Base-by-base conservation (phyloP, 495 filamentous ascomycete genomes). In the Podospora fimiseda region DNA sequence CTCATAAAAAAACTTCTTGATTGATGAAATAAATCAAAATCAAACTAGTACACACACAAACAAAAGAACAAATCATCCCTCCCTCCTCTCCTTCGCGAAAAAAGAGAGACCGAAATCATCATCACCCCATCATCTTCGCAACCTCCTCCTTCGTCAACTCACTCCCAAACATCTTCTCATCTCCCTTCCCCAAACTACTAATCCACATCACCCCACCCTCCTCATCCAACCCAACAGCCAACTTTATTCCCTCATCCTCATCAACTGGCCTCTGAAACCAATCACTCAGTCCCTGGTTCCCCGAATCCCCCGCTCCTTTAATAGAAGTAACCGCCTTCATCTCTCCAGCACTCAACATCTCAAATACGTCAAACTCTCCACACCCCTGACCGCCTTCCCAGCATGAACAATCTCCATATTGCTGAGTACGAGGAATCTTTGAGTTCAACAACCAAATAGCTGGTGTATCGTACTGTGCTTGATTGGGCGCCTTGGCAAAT, bases 361-460 rank as follows among this genome's bases (percentile, higher is more conserved):
- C 87, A 52, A 85, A 80, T 11, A 88, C 65, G 62, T 89, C 86
- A 43, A 85, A 76, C 70, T 89, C 85, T 53, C 85, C 86, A 61
- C 87, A 89, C 43, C 65, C 68, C 18, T 75, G 68, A 11, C 27
- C 27, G 27, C 27, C 27, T 2, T 66, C 62, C 84, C 84, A 88
- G 70, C 87, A 89, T 42, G 75, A 82, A 71, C 87, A 90, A 0
- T 67, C 55, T 43, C 65, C 65, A 65, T 89, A 89, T 58, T 89
- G 85, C 0, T 74, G 66, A 2, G 80, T 86, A 33, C 76, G 74
- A 2, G 84, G 79, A 52, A 90, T 86, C 39, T 77, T 72, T 6
- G 82, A 80, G 69, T 89, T 89, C 22, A 89, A 73, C 22, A 83
- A 65, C 87, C 87, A 89, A 61, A 81, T 76, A 5, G 84, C 75